Conservation (phyloP, 495 filamentous ascomycete genomes). For the Neurospora africana region DNA sequence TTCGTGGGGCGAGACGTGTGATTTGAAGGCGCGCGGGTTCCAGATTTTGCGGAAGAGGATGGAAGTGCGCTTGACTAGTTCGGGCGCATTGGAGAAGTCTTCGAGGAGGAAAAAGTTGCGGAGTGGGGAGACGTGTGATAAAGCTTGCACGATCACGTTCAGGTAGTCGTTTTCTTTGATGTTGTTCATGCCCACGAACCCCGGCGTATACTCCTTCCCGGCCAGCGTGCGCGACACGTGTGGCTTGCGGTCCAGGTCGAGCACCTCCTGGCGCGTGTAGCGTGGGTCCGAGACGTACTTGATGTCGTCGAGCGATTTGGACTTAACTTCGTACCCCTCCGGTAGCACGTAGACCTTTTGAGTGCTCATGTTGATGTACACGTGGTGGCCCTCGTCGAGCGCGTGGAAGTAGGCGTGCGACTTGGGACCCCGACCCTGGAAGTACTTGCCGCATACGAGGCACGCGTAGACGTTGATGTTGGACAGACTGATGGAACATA, state of each 20-base stretch:
- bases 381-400: conserved; percentile 88
- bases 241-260: conserved; percentile 66
- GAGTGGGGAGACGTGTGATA: conserved; percentile 81
- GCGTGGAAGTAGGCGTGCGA: conserved; percentile 97
- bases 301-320: conserved; percentile 93
- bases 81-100: conserved; percentile 45
- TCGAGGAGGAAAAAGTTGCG: conserved; percentile 91
- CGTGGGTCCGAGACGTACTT: conserved; percentile 96
- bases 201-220: conserved; percentile 76
- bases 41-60: conserved; percentile 94
- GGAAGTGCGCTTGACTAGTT: conserved; percentile 66
- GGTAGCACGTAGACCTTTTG: conserved; percentile 94
- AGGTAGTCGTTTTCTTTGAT: conserved; percentile 99
- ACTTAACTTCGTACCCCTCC: conserved; percentile 94
- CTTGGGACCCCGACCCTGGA: conserved; percentile 84
- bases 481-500: conserved; percentile 87
- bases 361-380: conserved; percentile 92
- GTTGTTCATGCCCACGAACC: conserved; percentile 98
- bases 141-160: conserved; percentile 89
- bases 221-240: conserved; percentile 66
- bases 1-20: conserved; percentile 95
- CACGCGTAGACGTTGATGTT: conserved; percentile 99
- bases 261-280: conserved; percentile 67
- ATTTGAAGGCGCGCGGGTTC: conserved; percentile 95
- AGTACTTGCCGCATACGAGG: conserved; percentile 95